phyloP scores from a whole-genome alignment of 78 protist genomes.

The Guillardia theta region DNA sequence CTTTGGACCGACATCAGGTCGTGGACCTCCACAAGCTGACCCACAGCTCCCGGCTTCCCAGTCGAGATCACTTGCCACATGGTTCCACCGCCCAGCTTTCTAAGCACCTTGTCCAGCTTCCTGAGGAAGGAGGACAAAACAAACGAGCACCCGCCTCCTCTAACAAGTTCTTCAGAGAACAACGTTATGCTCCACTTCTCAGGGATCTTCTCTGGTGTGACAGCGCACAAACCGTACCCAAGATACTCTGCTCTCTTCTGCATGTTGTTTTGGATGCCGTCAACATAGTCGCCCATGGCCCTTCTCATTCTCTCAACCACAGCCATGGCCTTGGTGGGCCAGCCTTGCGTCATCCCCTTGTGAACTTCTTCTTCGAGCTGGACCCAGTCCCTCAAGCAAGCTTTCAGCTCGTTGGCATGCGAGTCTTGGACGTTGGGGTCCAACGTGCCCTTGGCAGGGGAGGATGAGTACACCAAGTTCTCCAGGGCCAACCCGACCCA shows the following conservation, averaged over 20 bases:
- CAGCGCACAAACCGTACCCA: background rate
- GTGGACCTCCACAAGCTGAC: background rate
- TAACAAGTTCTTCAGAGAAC: background rate
- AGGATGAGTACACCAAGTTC: background rate
- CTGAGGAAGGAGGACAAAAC: background rate
- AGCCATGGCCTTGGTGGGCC: background rate
- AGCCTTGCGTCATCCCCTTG: background rate
- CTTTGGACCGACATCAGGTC: conserved; percentile 9
- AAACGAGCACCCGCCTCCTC: conserved; percentile 18
- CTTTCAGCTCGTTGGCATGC: background rate
- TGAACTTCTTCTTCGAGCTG: background rate
- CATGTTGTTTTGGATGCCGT: background rate
- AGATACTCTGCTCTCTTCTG: conserved; percentile 1
- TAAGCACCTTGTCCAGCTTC: background rate
- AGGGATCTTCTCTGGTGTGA: conserved; percentile 36
- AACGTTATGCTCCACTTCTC: conserved; percentile 26
- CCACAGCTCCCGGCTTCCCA: background rate
- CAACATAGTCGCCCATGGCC: background rate
- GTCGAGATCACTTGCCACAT: background rate
- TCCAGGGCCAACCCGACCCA: conserved; percentile 3
- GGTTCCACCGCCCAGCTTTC: background rate
- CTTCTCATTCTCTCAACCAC: conserved; percentile 29
- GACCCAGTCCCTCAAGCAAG: conserved; percentile 6
- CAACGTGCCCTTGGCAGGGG: background rate
- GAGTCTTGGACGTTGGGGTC: background rate